Percentiles rank a stretch among this genome's conserved stretches.
phyloP scores from a whole-genome alignment of 768 basidiomycete genomes.

The Hericium erinaceus region DNA sequence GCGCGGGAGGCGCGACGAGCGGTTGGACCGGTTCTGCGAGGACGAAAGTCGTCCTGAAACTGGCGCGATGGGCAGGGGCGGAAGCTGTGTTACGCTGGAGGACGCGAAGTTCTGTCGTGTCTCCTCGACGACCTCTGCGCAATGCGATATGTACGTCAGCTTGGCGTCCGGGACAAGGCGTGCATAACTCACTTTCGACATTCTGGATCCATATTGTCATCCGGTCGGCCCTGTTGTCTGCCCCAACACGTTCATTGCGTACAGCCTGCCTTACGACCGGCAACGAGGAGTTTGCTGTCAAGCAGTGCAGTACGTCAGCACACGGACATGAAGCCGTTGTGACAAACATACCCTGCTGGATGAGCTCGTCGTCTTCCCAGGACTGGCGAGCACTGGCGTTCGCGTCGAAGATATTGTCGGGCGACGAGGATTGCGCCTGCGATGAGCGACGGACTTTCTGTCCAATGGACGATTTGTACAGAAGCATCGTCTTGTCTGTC shows the following conservation, averaged over 20 bases:
- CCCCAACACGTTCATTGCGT: slow-evolving; percentile 42
- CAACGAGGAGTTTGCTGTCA: slow-evolving; percentile 39
- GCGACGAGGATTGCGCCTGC: slow-evolving; percentile 22
- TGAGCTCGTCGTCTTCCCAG: slow-evolving; percentile 40
- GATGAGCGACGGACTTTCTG: slow-evolving; percentile 25
- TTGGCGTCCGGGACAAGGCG: not conserved
- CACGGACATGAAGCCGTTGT: not conserved
- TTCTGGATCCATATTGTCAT: slow-evolving; percentile 79
- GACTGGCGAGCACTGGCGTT: slow-evolving; percentile 26
- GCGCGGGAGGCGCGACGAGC: slow-evolving; percentile 50
- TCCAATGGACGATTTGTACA: slow-evolving; percentile 57
- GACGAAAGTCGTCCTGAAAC: slow-evolving; percentile 33
- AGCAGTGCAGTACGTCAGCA: not conserved
- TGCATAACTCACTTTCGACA: slow-evolving; percentile 59
- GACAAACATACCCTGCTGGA: slow-evolving; percentile 31
- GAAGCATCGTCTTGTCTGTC: slow-evolving; percentile 56
- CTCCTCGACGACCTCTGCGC: slow-evolving; percentile 71
- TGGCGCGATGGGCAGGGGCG: slow-evolving; percentile 56
- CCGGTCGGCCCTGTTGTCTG: slow-evolving; percentile 49
- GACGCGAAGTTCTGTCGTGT: slow-evolving; percentile 66
- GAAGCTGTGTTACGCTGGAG: slow-evolving; percentile 36
- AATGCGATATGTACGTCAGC: not conserved
- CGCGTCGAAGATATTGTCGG: slow-evolving; percentile 18
- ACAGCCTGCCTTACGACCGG: slow-evolving; percentile 45
- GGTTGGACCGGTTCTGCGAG: slow-evolving; percentile 30